Evolutionary conservation across 2,329 filamentous ascomycete genomes (phyloP).

Genomic region (Neopestalotiopsis sp.): DNA sequence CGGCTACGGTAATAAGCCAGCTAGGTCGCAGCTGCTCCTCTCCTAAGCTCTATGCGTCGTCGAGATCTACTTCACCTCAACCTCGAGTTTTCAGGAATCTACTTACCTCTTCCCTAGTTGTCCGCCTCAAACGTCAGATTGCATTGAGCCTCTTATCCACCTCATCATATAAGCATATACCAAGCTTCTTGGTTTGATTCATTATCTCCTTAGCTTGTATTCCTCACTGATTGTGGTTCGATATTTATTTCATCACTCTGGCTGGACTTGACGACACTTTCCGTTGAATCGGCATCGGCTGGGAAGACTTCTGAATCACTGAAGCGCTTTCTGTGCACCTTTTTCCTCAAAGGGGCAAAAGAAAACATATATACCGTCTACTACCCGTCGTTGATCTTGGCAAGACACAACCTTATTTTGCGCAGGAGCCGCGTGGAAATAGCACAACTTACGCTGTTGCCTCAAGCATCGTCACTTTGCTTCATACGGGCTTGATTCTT

Average conservation of each 20-base stretch:
- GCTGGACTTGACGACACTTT: neutral
- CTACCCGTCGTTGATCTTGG: neutral
- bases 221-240: too few relatives aligned
- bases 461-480: neutral
- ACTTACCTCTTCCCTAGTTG: neutral
- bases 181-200: neutral
- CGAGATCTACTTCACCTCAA: neutral
- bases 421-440: neutral
- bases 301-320: neutral
- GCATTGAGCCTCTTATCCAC: neutral
- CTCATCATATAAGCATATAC: neutral
- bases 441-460: neutral
- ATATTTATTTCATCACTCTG: neutral
- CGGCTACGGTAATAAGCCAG: neutral
- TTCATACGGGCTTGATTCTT: neutral
- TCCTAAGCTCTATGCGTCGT: neutral
- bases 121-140: neutral
- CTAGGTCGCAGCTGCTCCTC: neutral
- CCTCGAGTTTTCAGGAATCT: neutral
- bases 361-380: neutral
- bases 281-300: neutral
- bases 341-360: neutral
- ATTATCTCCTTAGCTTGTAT: too few relatives aligned
- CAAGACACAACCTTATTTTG: neutral
- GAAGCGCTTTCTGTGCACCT: neutral